A percentile compares a stretch with the other conserved stretches of the same genome.
Evolutionary conservation across 2,329 filamentous ascomycete species (phyloP).

Genomic region (Paecilomyces variotii): DNA sequence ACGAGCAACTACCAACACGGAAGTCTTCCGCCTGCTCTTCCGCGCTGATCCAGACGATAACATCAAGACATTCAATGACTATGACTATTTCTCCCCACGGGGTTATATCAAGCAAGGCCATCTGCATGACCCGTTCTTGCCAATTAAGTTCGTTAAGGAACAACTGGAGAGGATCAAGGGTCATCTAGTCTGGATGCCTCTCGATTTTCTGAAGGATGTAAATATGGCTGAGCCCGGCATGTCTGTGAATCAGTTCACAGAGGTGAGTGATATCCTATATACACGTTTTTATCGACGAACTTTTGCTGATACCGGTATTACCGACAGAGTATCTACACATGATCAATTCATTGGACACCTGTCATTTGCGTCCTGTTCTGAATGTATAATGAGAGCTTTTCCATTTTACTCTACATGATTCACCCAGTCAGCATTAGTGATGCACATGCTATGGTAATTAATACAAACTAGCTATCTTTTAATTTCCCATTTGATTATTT

Average conservation of each 20-base stretch:
- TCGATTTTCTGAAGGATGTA: slow-evolving; percentile 75
- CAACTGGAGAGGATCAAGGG: slow-evolving; percentile 76
- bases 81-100: slow-evolving; percentile 65
- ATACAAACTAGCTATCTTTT: too few species aligned
- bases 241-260: slow-evolving; percentile 77
- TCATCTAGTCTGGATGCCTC: slow-evolving; percentile 91
- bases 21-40: slow-evolving; percentile 73
- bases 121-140: slow-evolving; percentile 71
- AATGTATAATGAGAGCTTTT: too few species aligned
- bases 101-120: slow-evolving; percentile 70
- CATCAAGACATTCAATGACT: slow-evolving; percentile 84
- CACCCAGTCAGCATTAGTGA: too few species aligned
- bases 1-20: slow-evolving; percentile 69
- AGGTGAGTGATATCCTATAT: slow-evolving; percentile 56
- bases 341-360: not conserved
- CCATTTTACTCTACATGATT: too few species aligned
- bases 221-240: slow-evolving; percentile 85
- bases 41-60: slow-evolving; percentile 83
- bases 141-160: slow-evolving; percentile 60
- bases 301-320: not conserved
- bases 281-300: not conserved
- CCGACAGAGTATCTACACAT: not conserved
- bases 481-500: too few species aligned
- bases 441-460: too few species aligned
- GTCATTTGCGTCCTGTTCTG: too few species aligned